Evolutionary conservation across 495 filamentous ascomycete species (phyloP).

Genomic region (Bacidia rubella): DNA sequence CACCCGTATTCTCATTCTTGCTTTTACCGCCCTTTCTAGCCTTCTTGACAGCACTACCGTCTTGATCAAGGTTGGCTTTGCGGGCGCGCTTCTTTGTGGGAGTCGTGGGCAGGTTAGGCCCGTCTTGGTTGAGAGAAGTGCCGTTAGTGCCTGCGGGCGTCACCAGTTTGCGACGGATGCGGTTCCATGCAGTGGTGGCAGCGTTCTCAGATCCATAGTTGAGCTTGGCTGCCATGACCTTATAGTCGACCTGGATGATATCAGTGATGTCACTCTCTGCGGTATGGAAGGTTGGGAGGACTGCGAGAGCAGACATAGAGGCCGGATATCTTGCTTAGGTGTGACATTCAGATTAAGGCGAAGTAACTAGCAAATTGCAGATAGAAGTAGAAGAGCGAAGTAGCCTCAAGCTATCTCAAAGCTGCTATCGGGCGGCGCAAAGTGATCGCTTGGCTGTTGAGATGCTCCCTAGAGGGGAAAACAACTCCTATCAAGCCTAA

Average conservation of each 20-base stretch:
- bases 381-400: no score
- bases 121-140: neutral
- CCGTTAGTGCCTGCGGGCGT: neutral
- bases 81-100: neutral
- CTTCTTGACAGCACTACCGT: neutral
- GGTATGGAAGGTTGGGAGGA: no score
- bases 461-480: no score
- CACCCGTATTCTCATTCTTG: neutral
- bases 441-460: no score
- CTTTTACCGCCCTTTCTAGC: neutral
- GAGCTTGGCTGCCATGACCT: neutral
- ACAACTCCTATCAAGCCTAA: no score
- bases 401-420: no score
- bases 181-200: neutral
- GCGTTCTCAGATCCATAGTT: neutral
- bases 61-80: neutral
- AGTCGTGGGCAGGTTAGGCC: neutral
- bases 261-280: neutral
- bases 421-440: no score
- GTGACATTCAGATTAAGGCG: no score
- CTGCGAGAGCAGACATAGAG: no score
- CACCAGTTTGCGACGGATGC: neutral
- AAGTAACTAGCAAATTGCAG: no score
- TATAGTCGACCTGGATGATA: neutral
- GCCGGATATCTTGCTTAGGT: no score